Evolutionary conservation across 495 filamentous ascomycete genomes (phyloP).

Genomic region (Stereocaulon alpinum): DNA sequence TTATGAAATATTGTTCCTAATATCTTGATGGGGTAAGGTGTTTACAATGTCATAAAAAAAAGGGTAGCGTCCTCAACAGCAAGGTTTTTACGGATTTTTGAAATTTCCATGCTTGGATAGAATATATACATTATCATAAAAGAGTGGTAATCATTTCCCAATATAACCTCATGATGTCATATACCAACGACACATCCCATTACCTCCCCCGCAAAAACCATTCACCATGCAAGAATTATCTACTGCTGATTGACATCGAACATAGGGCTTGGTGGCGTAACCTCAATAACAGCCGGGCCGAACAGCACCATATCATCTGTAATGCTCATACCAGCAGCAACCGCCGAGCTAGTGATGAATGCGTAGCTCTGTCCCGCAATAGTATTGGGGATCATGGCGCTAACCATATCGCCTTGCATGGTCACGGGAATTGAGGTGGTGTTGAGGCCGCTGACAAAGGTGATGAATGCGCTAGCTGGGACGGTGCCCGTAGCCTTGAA

Average conservation of each 20-base stretch:
- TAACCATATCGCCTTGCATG: constrained; percentile 18
- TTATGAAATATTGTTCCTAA: too few species aligned
- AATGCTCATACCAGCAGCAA: neutral
- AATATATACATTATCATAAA: neutral
- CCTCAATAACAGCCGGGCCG: constrained; percentile 31
- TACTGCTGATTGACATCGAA: neutral
- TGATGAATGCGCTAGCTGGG: constrained; percentile 5
- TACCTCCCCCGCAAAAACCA: neutral
- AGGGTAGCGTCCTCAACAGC: too few species aligned
- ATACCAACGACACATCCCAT: neutral
- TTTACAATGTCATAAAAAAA: too few species aligned
- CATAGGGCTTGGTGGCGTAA: constrained; percentile 12
- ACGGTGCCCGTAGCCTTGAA: constrained; percentile 8
- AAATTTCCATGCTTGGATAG: neutral
- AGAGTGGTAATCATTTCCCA: neutral
- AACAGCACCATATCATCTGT: constrained; percentile 28
- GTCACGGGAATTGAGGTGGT: constrained; percentile 21
- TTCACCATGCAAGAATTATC: neutral
- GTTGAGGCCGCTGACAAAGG: constrained; percentile 27
- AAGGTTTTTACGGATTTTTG: neutral
- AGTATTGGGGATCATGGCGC: constrained; percentile 24
- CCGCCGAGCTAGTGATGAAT: constrained; percentile 24
- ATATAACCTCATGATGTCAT: neutral
- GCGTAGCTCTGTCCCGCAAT: constrained; percentile 28
- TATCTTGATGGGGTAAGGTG: too few species aligned